Base-by-base conservation (phyloP, 768 basidiomycete species). In the Trametes punicea region DNA sequence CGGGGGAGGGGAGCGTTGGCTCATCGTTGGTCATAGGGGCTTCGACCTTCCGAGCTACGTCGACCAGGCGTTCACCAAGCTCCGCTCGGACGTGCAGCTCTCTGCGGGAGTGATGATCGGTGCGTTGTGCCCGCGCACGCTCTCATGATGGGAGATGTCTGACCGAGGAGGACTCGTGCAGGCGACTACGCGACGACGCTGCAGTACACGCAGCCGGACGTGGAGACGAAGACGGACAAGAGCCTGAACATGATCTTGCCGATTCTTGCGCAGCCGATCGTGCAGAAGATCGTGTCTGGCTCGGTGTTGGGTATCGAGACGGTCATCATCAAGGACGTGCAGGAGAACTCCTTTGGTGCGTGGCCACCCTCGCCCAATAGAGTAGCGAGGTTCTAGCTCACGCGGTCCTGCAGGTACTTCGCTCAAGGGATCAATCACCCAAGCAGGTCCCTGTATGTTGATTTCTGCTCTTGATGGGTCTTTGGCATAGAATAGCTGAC, bases 221-320 rank as follows among this genome's bases (percentile, higher is more conserved):
- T 90, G 16, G 77, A 81, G 1, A 84, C 81, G 16, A 64, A 70
- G 23, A 89, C 88, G 0, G 88, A 88, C 64, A 65, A 76, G 16
- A 82, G 75, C 40, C 72, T 90, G 52, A 74, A 85, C 59, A 68
- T 85, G 31, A 81, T 90, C 49, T 73, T 90, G 6, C 88, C 87
- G 6, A 64, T 86, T 38, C 77, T 90, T 55, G 88, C 88, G 0
- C 75, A 81, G 49, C 88, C 88, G 4, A 88, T 90, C 52, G 87
- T 90, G 5, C 85, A 89, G 67, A 81, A 80, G 58, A 77, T 90
- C 53, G 84, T 90, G 38, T 74, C 77, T 5, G 81, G 74, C 16
- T 79, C 84, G 16, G 67, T 73, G 7, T 67, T 89, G 46, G 78
- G 81, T 16, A 72, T 90, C 49, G 75, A 81, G 41, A 81, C 74